Conservation (phyloP, 176 grass and related monocot genomes). For the Zizania latifolia region DNA sequence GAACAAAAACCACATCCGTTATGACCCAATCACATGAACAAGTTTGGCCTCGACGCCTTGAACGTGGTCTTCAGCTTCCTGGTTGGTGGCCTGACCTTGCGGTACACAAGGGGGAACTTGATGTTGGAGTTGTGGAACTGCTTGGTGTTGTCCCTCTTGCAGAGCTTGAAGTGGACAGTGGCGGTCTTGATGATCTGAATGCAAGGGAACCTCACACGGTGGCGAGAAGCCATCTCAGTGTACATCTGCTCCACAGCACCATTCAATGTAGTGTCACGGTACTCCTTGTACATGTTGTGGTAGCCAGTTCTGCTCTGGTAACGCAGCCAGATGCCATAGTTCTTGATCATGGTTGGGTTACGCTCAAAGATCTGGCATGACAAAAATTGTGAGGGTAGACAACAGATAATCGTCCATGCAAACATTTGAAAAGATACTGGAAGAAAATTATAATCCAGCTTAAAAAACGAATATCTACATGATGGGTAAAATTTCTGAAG, state of each 20-base stretch:
- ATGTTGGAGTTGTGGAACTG: constrained; percentile 76
- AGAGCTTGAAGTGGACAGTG: constrained; percentile 51
- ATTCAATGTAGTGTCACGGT: constrained; percentile 65
- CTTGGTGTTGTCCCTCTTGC: constrained; percentile 85
- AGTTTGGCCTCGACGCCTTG: constrained; percentile 65
- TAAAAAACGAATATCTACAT: neutral
- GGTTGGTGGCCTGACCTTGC: constrained; percentile 62
- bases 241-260: constrained; percentile 91
- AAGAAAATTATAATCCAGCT: neutral
- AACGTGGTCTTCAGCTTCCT: constrained; percentile 84
- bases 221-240: constrained; percentile 80
- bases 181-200: constrained; percentile 86
- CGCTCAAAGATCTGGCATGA: constrained; percentile 60
- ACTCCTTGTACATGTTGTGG: constrained; percentile 96
- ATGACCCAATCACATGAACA: constrained; percentile 53
- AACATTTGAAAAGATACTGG: neutral
- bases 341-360: constrained; percentile 74
- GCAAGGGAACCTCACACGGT: constrained; percentile 61
- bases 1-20: neutral
- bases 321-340: constrained; percentile 81
- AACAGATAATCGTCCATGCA: neutral
- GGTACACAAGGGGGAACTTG: constrained; percentile 78
- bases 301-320: constrained; percentile 84
- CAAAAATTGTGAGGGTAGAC: neutral
- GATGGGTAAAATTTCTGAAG: neutral